Conservation (phyloP, 768 basidiomycete genomes). For the Termitomyces sp. region DNA sequence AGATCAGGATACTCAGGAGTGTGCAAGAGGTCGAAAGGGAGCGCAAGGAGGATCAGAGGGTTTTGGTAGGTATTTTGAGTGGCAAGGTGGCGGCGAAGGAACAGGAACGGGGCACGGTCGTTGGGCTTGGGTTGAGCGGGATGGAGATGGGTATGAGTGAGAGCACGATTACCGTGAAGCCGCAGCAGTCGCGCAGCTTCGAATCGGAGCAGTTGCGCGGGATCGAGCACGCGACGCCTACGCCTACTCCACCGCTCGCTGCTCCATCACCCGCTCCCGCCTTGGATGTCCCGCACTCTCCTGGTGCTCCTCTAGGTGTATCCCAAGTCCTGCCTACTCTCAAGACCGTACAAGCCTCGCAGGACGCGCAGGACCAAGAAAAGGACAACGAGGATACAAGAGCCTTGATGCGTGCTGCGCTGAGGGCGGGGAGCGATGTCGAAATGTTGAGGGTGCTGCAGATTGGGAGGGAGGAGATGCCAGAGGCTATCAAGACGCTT, state of each 20-base stretch:
- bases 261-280: neutral
- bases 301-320: no score
- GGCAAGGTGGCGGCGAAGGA: neutral
- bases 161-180: neutral
- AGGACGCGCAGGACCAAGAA: slow-evolving; percentile 42
- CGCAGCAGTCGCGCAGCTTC: no score
- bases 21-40: slow-evolving; percentile 30
- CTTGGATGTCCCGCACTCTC: neutral
- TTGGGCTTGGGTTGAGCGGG: slow-evolving; percentile 1
- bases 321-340: slow-evolving; percentile 19
- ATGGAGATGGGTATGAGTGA: neutral
- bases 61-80: slow-evolving; percentile 23
- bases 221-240: neutral
- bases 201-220: no score
- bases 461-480: slow-evolving; percentile 62
- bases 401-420: slow-evolving; percentile 50
- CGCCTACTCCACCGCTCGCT: neutral
- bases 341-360: slow-evolving; percentile 21
- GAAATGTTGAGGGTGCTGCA: slow-evolving; percentile 60
- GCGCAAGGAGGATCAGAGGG: slow-evolving; percentile 24
- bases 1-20: slow-evolving; percentile 46
- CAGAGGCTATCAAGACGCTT: slow-evolving; percentile 76
- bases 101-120: neutral
- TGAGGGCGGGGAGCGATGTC: slow-evolving; percentile 53
- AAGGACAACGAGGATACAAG: slow-evolving; percentile 53